Conservation (phyloP, 139 green algal genomes). For the Axilococcus clingmanii region DNA sequence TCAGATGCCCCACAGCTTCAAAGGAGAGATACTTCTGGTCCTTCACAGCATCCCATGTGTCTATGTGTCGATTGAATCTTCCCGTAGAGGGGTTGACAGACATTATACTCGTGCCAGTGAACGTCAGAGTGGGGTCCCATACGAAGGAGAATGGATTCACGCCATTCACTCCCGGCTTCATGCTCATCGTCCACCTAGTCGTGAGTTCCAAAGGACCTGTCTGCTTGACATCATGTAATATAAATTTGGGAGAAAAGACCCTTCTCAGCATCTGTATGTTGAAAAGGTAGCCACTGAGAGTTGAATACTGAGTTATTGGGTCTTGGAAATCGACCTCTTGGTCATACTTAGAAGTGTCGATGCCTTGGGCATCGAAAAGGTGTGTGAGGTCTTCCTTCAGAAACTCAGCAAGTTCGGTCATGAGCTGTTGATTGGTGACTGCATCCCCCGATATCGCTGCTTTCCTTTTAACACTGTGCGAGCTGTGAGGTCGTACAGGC, state of each 20-base stretch:
- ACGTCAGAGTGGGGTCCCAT: constrained; percentile 3
- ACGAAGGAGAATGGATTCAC: not conserved
- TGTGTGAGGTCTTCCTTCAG: constrained; percentile 50
- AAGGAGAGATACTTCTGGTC: constrained; percentile 12
- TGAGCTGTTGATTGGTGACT: no score
- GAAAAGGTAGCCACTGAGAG: constrained; percentile 59
- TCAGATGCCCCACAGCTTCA: constrained; percentile 17
- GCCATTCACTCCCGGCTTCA: constrained; percentile 7
- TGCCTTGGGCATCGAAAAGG: constrained; percentile 67
- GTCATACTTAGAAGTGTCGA: constrained; percentile 40
- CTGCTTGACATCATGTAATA: constrained; percentile 49
- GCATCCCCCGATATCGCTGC: no score
- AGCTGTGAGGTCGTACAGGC: no score
- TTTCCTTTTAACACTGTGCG: no score
- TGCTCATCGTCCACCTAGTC: constrained; percentile 43
- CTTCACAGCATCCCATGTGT: constrained; percentile 25
- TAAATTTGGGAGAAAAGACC: constrained; percentile 61
- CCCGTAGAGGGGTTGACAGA: constrained; percentile 46
- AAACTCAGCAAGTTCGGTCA: constrained; percentile 25
- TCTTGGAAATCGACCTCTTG: constrained; percentile 28
- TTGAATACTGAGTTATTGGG: constrained; percentile 32
- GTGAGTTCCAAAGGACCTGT: constrained; percentile 52
- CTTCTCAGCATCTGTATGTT: constrained; percentile 65
- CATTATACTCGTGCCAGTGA: constrained; percentile 42
- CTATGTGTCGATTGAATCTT: constrained; percentile 26